Evolutionary conservation across 768 basidiomycete species (phyloP), one percentile per base, ranked within the genome.

Genomic region (Hysterangium stoloniferum): DNA sequence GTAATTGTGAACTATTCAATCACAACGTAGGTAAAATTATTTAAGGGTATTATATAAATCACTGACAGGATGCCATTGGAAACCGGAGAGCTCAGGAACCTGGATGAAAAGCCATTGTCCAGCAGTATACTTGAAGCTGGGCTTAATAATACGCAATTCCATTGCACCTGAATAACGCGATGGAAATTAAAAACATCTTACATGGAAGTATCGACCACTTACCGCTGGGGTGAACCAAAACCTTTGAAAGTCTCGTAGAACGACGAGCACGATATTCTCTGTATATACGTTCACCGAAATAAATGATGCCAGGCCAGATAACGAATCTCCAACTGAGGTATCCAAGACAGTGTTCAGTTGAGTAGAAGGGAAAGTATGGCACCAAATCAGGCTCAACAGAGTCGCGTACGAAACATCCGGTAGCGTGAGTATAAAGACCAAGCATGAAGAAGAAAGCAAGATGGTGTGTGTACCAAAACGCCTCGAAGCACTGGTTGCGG

Each of bases 391-490:
- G 89, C 29, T 81, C 64, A 13, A 72, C 69, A n/a, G 78, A 72
- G 64, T 92, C 90, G 42, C 93, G 90, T 52, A 97, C 93, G 67
- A 97, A 97, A 67, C 93, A 97, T 4, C 93, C 92, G 49, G 86
- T 86, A 7, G 92, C 91, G 64, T 94, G 92, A 19, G 86, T 77
- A 67, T 86, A 95, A 41, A 96, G 78, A 28, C 80, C 87, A 54
- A 94, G 71, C 81, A 94, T 88, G 71, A 94, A 93, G 71, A 93
- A 89, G 75, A 93, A 90, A 9, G 88, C 89, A 34, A 93, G 79
- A 58, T 94, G 93, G 57, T 95, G 93, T 29, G 92, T 93, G 66
- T 93, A 95, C 92, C 92, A 95, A 73, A 97, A 97, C 1, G 80
- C 89, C 66, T 97, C 93, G 67, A 94, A 96, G 71, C 82, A 88